Percentiles rank a stretch among this genome's conserved stretches.
Evolutionary conservation across 495 filamentous ascomycete species (phyloP).

Genomic region (Mytilinidion resinicola): DNA sequence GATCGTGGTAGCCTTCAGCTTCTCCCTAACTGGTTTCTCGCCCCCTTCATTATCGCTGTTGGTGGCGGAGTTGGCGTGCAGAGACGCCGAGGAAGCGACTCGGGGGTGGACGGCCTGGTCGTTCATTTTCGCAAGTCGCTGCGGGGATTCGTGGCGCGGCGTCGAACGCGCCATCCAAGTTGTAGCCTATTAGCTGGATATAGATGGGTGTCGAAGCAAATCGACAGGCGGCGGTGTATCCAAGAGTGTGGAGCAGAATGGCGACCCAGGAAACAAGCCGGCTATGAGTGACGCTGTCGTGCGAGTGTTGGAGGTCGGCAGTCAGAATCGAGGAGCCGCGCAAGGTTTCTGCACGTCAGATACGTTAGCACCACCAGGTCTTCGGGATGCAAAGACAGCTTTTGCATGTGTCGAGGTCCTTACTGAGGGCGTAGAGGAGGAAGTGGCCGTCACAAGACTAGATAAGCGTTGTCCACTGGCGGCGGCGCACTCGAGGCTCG

Average conservation of each 20-base stretch:
- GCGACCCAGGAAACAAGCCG: not conserved
- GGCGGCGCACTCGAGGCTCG: too few species aligned
- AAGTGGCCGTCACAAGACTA: not conserved
- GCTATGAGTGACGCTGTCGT: not conserved
- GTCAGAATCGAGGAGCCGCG: not conserved
- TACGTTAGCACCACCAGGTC: too few species aligned
- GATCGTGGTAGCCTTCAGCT: conserved; percentile 57
- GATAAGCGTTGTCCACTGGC: not conserved
- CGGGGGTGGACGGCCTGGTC: conserved; percentile 1
- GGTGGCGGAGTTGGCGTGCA: conserved; percentile 12
- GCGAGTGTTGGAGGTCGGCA: not conserved
- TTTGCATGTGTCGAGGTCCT: too few species aligned
- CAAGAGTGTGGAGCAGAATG: not conserved
- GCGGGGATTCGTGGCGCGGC: conserved; percentile 7
- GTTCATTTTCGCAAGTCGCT: not conserved
- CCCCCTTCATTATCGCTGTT: conserved; percentile 32
- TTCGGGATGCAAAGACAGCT: too few species aligned
- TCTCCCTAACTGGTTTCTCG: conserved; percentile 54
- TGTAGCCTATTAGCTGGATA: not conserved
- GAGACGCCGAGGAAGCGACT: not conserved
- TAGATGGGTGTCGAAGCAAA: not conserved
- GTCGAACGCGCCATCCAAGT: conserved; percentile 10
- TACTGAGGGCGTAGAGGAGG: too few species aligned
- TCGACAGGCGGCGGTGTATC: not conserved
- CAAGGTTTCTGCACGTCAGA: not conserved